Percentiles rank a stretch among this genome's conserved stretches.
Evolutionary conservation across 805 yeast species (phyloP).

Genomic region (Yarrowia sp.): DNA sequence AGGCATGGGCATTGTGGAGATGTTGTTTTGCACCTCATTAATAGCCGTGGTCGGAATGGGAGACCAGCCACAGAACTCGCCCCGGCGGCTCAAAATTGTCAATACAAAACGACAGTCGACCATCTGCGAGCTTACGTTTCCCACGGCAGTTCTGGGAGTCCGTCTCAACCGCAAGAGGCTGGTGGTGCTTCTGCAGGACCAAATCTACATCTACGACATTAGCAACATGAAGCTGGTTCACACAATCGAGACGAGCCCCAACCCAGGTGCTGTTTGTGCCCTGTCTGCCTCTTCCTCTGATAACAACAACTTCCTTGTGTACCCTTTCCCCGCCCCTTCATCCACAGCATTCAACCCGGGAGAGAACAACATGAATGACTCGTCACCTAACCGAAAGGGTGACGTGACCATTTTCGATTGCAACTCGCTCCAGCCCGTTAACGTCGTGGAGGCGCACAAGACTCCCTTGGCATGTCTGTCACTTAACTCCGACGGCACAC

Average conservation of each 20-base stretch:
- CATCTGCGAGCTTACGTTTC: conserved; percentile 86
- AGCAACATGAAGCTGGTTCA: conserved; percentile 81
- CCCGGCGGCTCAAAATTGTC: conserved; percentile 76
- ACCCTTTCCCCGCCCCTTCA: conserved; percentile 48
- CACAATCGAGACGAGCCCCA: conserved; percentile 58
- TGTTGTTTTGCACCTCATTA: conserved; percentile 85
- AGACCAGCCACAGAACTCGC: conserved; percentile 57
- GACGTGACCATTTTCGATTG: conserved; percentile 80
- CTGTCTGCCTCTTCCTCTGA: conserved; percentile 42
- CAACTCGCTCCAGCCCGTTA: conserved; percentile 64
- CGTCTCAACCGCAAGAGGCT: conserved; percentile 78
- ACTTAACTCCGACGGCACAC: conserved; percentile 68
- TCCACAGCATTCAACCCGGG: conserved; percentile 29
- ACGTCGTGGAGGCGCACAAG: conserved; percentile 83
- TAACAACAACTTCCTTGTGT: conserved; percentile 48
- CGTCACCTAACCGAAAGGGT: conserved; percentile 43
- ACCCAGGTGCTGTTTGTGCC: conserved; percentile 42
- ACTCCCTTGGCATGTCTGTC: conserved; percentile 65
- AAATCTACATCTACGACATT: conserved; percentile 83
- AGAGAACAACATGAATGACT: conserved; percentile 23
- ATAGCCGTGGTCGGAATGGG: conserved; percentile 81
- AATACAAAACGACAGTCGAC: conserved; percentile 69
- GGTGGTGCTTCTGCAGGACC: conserved; percentile 72
- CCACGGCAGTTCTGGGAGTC: conserved; percentile 67
- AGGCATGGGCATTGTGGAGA: conserved; percentile 61